Evolutionary conservation across 2,329 filamentous ascomycete species (phyloP).

Genomic region (Aspergillus nomiae): DNA sequence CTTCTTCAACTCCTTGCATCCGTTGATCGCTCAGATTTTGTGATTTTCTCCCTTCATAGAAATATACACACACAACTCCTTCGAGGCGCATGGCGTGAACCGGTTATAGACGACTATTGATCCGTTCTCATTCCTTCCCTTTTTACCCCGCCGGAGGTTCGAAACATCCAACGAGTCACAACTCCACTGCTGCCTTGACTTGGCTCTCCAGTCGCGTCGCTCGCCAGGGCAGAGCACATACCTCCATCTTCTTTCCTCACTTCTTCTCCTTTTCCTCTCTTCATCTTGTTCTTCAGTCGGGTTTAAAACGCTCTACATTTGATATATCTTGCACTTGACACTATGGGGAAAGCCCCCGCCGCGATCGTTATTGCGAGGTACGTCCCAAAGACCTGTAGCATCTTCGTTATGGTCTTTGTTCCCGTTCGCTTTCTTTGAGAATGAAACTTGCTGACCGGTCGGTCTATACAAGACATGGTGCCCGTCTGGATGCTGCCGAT

Average conservation of each 20-base stretch:
- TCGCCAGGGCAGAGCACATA: neutral
- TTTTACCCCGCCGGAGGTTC: conserved; percentile 13
- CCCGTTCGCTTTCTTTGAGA: too few species aligned
- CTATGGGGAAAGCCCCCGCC: conserved; percentile 42
- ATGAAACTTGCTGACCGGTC: neutral
- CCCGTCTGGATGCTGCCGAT: conserved; percentile 90
- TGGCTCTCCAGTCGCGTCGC: neutral
- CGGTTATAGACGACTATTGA: neutral
- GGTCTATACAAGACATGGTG: conserved; percentile 74
- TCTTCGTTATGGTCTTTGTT: neutral
- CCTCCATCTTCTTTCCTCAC: neutral
- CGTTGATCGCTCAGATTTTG: neutral
- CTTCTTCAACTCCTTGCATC: neutral
- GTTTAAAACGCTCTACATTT: neutral
- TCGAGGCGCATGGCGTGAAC: neutral
- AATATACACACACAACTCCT: neutral
- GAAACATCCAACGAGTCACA: neutral
- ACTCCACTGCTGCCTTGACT: neutral
- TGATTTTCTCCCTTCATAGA: neutral
- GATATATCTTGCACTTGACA: neutral
- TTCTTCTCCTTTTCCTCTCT: neutral
- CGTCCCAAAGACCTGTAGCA: neutral
- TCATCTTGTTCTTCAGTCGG: neutral
- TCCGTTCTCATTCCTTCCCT: neutral
- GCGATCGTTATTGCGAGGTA: conserved; percentile 48